Conservation (phyloP, 495 filamentous ascomycete species). For the Hypoxylon crocopeplum region DNA sequence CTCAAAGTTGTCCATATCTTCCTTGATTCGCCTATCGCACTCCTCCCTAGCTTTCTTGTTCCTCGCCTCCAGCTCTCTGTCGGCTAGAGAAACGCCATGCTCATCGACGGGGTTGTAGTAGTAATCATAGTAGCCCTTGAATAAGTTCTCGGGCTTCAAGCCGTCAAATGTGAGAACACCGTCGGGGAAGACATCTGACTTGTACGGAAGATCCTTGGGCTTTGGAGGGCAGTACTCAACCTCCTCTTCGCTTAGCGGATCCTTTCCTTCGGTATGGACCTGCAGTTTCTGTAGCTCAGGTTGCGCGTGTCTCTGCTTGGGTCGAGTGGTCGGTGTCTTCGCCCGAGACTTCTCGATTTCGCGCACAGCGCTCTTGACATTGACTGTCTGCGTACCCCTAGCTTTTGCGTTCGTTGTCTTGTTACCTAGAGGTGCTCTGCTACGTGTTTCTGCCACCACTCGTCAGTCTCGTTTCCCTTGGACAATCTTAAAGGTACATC, state of each 20-base stretch:
- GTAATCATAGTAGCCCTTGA: conserved; percentile 68
- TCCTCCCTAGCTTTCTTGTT: conserved; percentile 58
- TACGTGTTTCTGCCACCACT: conserved; percentile 62
- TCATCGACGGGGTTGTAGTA: conserved; percentile 71
- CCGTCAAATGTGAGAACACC: conserved; percentile 56
- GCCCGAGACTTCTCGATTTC: conserved; percentile 52
- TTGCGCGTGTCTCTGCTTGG: conserved; percentile 48
- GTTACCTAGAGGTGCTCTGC: conserved; percentile 81
- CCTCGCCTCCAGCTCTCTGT: conserved; percentile 66
- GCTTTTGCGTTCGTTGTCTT: conserved; percentile 97
- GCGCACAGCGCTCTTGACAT: conserved; percentile 49
- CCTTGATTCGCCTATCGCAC: conserved; percentile 65
- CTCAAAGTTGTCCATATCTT: conserved; percentile 61
- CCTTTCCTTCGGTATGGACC: conserved; percentile 47
- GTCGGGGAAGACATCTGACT: conserved; percentile 77
- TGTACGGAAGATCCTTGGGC: conserved; percentile 69
- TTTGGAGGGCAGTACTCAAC: conserved; percentile 58
- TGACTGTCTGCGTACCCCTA: conserved; percentile 63
- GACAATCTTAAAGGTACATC: background rate
- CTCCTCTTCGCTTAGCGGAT: conserved; percentile 62
- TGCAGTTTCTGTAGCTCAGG: conserved; percentile 54
- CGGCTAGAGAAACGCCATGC: conserved; percentile 67
- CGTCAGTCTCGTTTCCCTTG: conserved; percentile 37
- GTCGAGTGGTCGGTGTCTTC: conserved; percentile 47
- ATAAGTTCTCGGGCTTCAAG: conserved; percentile 66